Base-by-base conservation (phyloP, 2,329 filamentous ascomycete genomes). In the Pezicula carpinea region DNA sequence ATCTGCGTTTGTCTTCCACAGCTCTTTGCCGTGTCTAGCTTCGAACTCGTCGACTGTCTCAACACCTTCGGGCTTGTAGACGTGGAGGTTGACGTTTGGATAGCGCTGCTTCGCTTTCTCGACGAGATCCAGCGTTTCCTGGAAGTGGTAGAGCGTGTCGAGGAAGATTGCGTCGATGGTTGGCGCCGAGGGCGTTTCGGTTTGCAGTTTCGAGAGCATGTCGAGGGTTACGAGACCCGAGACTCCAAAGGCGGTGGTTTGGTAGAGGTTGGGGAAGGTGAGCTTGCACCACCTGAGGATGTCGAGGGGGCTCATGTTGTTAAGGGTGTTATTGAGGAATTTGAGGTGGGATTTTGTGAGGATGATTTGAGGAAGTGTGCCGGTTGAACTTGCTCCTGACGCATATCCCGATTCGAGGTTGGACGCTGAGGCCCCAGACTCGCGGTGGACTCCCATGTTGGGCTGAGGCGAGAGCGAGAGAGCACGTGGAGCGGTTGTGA, bases 221-320 rank as follows among this genome's bases (percentile, higher is more conserved):
- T 95, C 89, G 63, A 93, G 76, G 50, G 87, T 90, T 55, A 83
- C 88, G 29, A 93, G 81, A 36, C 89, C 89, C 2, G 87, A 88
- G 52, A 92, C 70, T 44, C 87, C 87, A 63, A 92, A 92, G 47
- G 88, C 87, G 11, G 88, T 92, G 36, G 87, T 89, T 69, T 93
- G 88, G 72, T 82, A 96, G 38, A 97, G 81, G 64, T 86, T 86
- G 61, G 93, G 93, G 60, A 99, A 85, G 59, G 92, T 86, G 59
- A 87, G 84, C 64, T 92, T 87, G 76, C 85, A 89, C 87, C 95
- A 96, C 70, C 83, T 85, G 51, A 99, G 80, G 60, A 97, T 86
- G 55, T 96, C 92, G 77, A 92, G 77, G 52, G 93, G 89, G 64
- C 91, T 82, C 68, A 97, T 87, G 63, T 84, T 80, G 67, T 93